Base-by-base conservation (phyloP, 2,329 filamentous ascomycete genomes). In the Cladosporium sp. region DNA sequence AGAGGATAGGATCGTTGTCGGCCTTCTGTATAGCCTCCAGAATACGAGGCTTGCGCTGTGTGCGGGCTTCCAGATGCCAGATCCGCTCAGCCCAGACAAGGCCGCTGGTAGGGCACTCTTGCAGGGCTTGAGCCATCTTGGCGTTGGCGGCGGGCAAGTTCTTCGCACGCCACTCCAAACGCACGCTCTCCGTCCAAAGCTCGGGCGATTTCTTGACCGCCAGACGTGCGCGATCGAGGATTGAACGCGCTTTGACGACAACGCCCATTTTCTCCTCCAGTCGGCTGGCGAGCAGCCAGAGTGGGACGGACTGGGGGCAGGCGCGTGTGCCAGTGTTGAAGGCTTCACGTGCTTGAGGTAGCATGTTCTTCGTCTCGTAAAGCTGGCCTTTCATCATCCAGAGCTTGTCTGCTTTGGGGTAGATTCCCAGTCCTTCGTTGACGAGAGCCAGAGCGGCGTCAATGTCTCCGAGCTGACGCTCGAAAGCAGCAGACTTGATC, bases 351-450 rank as follows among this genome's bases (percentile, higher is more conserved):
- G 95, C 95, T 78, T 95, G 91, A 0, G 90, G 89, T 16, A 90
- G 81, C 79, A 92, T 93, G 71, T 86, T 89, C 56, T 93, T 85
- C 51, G 89, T 86, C 75, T 97, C 91, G 82, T 99, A 99, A 68
- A 98, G 95, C 76, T 99, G 95, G 0, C 96, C 95, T 80, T 99
- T 99, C 82, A 97, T 91, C 91, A 98, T 97, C 90, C 94, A 97
- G 26, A 99, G 84, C 79, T 98, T 98, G 61, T 92, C 85, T 14
- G 90, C 88, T 53, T 88, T 86, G 0, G 95, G 94, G 81, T 96
- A 99, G 11, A 92, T 85, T 70, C 93, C 89, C 39, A 99, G 82
- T 1, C 90, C 95, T 75, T 96, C 90, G 66, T 93, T 92, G 51
- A 91, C 91, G 13, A 99, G 88, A 73, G 96, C 91, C 16, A 99